Conservation (phyloP, 1,284 basidiomycete genomes). For the Cryptococcus sp. region DNA sequence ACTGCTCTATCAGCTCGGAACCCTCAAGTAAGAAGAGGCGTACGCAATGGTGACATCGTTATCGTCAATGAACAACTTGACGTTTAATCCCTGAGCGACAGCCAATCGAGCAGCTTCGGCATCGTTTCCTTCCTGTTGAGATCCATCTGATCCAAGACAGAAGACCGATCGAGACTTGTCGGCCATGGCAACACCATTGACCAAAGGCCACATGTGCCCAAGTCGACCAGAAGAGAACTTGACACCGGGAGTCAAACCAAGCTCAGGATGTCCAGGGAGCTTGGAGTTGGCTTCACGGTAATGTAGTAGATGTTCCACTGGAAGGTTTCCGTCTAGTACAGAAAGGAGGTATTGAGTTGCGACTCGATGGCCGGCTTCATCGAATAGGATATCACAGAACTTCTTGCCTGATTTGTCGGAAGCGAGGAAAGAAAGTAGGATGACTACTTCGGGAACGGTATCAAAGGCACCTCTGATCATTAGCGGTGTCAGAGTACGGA, state of each 20-base stretch:
- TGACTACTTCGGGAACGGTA: slow-evolving; percentile 54
- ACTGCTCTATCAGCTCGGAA: slow-evolving; percentile 2
- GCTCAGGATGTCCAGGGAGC: slow-evolving; percentile 78
- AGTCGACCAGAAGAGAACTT: slow-evolving; percentile 82
- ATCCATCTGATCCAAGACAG: slow-evolving; percentile 77
- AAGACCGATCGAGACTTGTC: slow-evolving; percentile 71
- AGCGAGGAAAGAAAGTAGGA: slow-evolving; percentile 21
- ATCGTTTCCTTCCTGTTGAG: slow-evolving; percentile 82
- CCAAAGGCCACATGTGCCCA: slow-evolving; percentile 75
- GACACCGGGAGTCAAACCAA: slow-evolving; percentile 67
- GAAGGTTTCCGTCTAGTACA: slow-evolving; percentile 65
- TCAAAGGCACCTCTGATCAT: slow-evolving; percentile 69
- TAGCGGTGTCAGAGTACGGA: slow-evolving; percentile 1
- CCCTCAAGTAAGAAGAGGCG: slow-evolving; percentile 2
- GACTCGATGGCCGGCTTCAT: slow-evolving; percentile 69
- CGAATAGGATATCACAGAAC: slow-evolving; percentile 40
- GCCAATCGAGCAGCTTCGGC: slow-evolving; percentile 80
- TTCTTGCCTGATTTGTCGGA: slow-evolving; percentile 22
- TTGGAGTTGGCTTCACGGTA: slow-evolving; percentile 69
- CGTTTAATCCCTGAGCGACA: slow-evolving; percentile 70
- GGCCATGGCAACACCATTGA: slow-evolving; percentile 75
- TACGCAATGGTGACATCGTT: slow-evolving; percentile 77
- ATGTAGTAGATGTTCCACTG: slow-evolving; percentile 68
- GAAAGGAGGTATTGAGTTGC: slow-evolving; percentile 78
- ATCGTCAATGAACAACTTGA: slow-evolving; percentile 79